Percentiles rank a stretch among this genome's conserved stretches.
phyloP scores from a whole-genome alignment of 2,329 filamentous ascomycete genomes.

The Epicoccum sorghinum region DNA sequence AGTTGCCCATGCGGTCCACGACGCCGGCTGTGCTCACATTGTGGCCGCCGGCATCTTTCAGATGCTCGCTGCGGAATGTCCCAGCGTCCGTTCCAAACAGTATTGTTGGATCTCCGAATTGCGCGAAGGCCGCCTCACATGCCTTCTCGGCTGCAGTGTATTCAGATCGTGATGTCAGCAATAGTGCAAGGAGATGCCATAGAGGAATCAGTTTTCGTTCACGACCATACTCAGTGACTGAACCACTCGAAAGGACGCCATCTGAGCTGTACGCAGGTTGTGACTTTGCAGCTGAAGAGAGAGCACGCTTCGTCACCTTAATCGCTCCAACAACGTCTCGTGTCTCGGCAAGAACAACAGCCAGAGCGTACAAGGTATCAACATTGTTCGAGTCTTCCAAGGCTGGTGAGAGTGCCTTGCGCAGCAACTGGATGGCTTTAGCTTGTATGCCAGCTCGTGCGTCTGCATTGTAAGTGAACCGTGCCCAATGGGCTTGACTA shows the following conservation, averaged over 20 bases:
- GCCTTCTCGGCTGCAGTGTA: slow-evolving; percentile 79
- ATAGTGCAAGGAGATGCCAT: slow-evolving; percentile 88
- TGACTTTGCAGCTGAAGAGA: slow-evolving; percentile 61
- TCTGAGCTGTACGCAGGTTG: slow-evolving; percentile 39
- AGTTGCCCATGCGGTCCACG: slow-evolving; percentile 79
- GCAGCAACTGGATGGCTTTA: slow-evolving; percentile 77
- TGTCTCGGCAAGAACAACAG: slow-evolving; percentile 85
- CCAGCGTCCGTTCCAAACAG: slow-evolving; percentile 65
- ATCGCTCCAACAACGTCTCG: slow-evolving; percentile 81
- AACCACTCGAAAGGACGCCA: slow-evolving; percentile 38
- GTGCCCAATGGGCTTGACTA: slow-evolving; percentile 85
- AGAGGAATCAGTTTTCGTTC: slow-evolving; percentile 75
- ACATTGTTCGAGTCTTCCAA: slow-evolving; percentile 71
- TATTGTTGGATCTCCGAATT: slow-evolving; percentile 75
- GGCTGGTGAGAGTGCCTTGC: slow-evolving; percentile 72
- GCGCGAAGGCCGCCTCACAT: slow-evolving; percentile 90
- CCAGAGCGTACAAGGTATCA: slow-evolving; percentile 79
- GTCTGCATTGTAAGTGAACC: slow-evolving; percentile 76
- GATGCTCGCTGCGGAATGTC: slow-evolving; percentile 68
- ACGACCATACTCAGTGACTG: slow-evolving; percentile 47
- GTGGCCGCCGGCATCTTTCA: slow-evolving; percentile 54
- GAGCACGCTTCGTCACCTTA: slow-evolving; percentile 77
- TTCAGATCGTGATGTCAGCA: slow-evolving; percentile 86
- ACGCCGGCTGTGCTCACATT: slow-evolving; percentile 53
- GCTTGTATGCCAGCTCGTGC: slow-evolving; percentile 74